phyloP scores from a whole-genome alignment of 2,329 filamentous ascomycete genomes.

The Dryadomyces quercus-mongolicae region DNA sequence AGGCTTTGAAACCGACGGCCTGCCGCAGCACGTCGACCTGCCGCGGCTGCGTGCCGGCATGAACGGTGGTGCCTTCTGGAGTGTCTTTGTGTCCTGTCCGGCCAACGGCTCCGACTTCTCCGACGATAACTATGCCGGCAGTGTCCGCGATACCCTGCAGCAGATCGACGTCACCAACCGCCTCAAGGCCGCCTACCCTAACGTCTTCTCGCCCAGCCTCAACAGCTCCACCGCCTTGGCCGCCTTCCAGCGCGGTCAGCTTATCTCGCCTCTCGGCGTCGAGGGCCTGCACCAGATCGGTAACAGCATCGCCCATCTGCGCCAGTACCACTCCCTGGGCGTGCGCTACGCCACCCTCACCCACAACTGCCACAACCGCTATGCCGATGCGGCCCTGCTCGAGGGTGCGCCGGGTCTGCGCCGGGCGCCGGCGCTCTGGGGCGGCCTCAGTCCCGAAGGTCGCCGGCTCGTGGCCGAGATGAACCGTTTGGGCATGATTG shows the following conservation, averaged over 20 bases:
- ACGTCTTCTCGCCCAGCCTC: conserved; percentile 52
- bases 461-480: conserved; percentile 67
- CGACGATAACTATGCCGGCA: conserved; percentile 55
- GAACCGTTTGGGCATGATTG: conserved; percentile 91
- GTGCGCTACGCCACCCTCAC: conserved; percentile 82
- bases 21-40: conserved; percentile 65
- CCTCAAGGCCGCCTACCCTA: conserved; percentile 50
- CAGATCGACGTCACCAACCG: conserved; percentile 65
- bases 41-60: conserved; percentile 58
- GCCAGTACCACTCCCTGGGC: conserved; percentile 64
- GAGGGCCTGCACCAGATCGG: conserved; percentile 92
- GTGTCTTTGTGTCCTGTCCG: conserved; percentile 71
- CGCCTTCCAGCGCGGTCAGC: conserved; percentile 44
- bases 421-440: conserved; percentile 47
- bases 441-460: conserved; percentile 62
- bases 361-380: conserved; percentile 87
- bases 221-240: conserved; percentile 49
- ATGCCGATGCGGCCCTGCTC: conserved; percentile 68
- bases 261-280: conserved; percentile 69
- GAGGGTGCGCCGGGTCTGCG: conserved; percentile 33
- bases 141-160: conserved; percentile 43
- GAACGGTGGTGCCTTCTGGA: conserved; percentile 87
- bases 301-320: conserved; percentile 65
- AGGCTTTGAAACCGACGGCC: conserved; percentile 57
- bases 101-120: conserved; percentile 60